Evolutionary conservation across 352 stramenopile species (phyloP), one percentile per base, ranked within the genome.

Genomic region (Pythium apleroticum): DNA sequence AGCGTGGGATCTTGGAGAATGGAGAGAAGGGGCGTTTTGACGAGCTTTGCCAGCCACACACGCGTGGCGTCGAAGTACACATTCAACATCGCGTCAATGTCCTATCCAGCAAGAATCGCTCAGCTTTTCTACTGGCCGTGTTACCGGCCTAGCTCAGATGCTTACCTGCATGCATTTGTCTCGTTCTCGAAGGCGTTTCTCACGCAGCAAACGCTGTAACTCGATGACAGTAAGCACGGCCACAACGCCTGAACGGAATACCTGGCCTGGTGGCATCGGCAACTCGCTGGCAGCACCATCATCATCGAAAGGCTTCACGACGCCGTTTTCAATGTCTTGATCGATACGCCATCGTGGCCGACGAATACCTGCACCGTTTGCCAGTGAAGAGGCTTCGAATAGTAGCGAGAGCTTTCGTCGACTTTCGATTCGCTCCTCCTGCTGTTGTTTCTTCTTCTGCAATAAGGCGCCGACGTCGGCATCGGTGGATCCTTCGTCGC

Each of bases 21-120:
- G 0, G 84, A 92, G 22, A 84, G 53, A 19, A 92, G 50, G 0
- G 74, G 74, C 0, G 56, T 65, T 24, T 73, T 77, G 1, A 86
- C 72, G 10, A 86, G 45, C 35, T 82, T 88, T 25, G 68, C 73
- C 12, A 92, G 63, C 84, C 81, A 92, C 49, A 76, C 63, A 14
- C 80, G 70, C 27, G 81, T 92, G 3, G 80, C 81, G 33, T 89
- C 81, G 35, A 88, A 83, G 60, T 90, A 92, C 24, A 88, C 69
- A 27, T 61, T 68, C 17, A 92, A 53, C 78, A 92, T 84, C 20
- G 77, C 65, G 12, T 87, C 70, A 41, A 91, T 77, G 27, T 86
- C 81, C 80, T 91, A 9, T 33, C 30, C n/a, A n/a, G n/a, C n/a
- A n/a, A n/a, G n/a, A n/a, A n/a, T n/a, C n/a, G n/a, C n/a, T 33